Conservation (phyloP, 1,139 yeast species). For the Zygosaccharomyces sapae region DNA sequence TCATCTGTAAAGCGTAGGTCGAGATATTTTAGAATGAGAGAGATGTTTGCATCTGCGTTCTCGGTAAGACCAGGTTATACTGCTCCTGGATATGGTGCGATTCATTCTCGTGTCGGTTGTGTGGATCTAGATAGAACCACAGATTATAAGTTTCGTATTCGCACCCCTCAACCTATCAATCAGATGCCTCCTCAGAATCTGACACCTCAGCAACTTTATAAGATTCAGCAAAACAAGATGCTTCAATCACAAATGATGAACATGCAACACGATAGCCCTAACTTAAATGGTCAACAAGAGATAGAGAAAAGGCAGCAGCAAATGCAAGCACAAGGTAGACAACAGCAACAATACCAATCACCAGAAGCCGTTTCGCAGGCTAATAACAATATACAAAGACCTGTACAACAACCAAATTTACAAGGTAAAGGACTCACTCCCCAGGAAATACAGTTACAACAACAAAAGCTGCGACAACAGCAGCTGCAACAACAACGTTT, state of each 20-base stretch:
- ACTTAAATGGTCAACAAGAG: conserved; percentile 27
- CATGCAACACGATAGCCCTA: conserved; percentile 34
- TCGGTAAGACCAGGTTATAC: conserved; percentile 32
- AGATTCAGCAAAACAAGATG: conserved; percentile 38
- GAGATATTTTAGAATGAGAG: conserved; percentile 74
- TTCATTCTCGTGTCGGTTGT: conserved; percentile 73
- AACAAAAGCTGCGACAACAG: conserved; percentile 38
- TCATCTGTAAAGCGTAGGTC: conserved; percentile 69
- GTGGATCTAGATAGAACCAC: conserved; percentile 61
- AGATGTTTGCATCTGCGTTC: conserved; percentile 64
- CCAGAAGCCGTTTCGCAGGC: conserved; percentile 6
- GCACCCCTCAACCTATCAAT: conserved; percentile 52
- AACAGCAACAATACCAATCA: conserved; percentile 14
- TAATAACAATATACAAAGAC: conserved; percentile 34
- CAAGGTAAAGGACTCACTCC: conserved; percentile 35
- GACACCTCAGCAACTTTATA: conserved; percentile 46
- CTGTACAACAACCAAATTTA: conserved; percentile 44
- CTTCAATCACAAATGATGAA: conserved; percentile 36
- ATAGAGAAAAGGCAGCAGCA: conserved; percentile 15
- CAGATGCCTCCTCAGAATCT: conserved; percentile 27
- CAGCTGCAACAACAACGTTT: conserved; percentile 36
- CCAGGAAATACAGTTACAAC: conserved; percentile 38
- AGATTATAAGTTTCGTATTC: conserved; percentile 55
- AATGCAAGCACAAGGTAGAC: conserved; percentile 11
- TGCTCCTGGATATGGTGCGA: conserved; percentile 49